Base-by-base conservation (phyloP, 2,329 filamentous ascomycete genomes). In the Colletotrichum scovillei region DNA sequence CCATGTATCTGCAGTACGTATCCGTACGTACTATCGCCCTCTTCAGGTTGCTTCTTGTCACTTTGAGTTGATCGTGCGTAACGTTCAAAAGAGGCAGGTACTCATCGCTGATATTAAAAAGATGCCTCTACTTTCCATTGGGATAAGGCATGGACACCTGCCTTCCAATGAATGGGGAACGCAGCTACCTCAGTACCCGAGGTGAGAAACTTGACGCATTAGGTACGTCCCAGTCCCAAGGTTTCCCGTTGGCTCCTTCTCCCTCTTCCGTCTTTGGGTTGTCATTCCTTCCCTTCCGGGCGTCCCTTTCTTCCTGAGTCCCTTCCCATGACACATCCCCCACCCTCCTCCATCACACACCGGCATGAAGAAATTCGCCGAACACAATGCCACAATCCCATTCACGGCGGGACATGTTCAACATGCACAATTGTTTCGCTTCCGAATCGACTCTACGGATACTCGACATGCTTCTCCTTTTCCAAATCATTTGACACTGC, bases 281-380 rank as follows among this genome's bases (percentile, higher is more conserved):
- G 24, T 73, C 67, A 56, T 35, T 70, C 60, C 67, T 70, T 70
- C 60, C 65, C 46, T 60, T 32, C 26, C 26, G 55, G 38, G 12
- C 46, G 8, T 55, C 32, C 35, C 22, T 19, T 67, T 24, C 12
- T 57, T 14, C 56, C 30, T 22, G 52, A 42, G 14, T 42, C 35
- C 35, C 35, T 42, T 55, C 62, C 63, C 26, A 70, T 58, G 28
- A 14, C 38, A 42, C 38, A 52, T 35, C 8, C 28, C n/a, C 38
- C 24, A 52, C 32, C 11, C 28, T 32, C 42, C n/a, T 53, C 60
- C n/a, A 24, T 19, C 60, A 14, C n/a, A 2, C n/a, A 35, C 19
- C 42, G 19, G 42, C 22, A 63, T 63, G n/a, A 24, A 28, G 28
- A 49, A 46, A 30, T 11, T 26, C 32, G 19, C 19, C 16, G 19